phyloP scores from a whole-genome alignment of 495 filamentous ascomycete genomes.

The Trypethelium eluteriae region DNA sequence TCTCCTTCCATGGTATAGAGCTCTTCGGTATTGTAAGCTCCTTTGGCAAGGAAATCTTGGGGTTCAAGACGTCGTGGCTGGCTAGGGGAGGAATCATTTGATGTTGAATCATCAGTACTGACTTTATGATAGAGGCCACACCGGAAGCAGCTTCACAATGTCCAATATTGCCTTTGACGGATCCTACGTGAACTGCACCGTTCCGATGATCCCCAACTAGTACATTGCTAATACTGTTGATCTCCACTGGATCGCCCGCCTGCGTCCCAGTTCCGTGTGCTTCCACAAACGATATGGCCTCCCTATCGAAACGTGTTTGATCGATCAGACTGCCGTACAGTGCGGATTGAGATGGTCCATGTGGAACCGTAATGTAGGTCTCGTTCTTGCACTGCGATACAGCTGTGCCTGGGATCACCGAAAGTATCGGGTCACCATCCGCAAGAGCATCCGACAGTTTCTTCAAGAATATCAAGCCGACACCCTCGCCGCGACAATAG shows the following conservation, averaged over 20 bases:
- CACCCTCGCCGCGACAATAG: conserved; percentile 8
- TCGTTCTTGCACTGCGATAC: not conserved
- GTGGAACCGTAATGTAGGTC: conserved; percentile 27
- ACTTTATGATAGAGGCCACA: conserved; percentile 34
- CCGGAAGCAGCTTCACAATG: conserved; percentile 37
- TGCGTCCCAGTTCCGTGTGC: conserved; percentile 40
- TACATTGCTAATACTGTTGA: conserved; percentile 29
- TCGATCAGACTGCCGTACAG: conserved; percentile 16
- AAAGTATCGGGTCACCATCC: conserved; percentile 4
- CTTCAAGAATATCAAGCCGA: conserved; percentile 28
- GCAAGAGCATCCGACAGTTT: not conserved
- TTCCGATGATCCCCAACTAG: conserved; percentile 24
- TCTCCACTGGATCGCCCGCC: conserved; percentile 35
- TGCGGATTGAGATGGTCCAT: not conserved
- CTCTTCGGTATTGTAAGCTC: conserved; percentile 38
- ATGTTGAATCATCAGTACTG: conserved; percentile 35
- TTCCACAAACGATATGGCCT: conserved; percentile 30
- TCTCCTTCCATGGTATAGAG: conserved; percentile 24
- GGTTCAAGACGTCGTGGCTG: not conserved
- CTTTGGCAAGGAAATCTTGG: conserved; percentile 19
- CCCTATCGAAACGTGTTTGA: conserved; percentile 20
- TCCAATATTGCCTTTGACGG: conserved; percentile 34
- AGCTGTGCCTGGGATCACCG: conserved; percentile 10
- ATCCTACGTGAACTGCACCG: conserved; percentile 17
- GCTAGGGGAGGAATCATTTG: conserved; percentile 34